Conservation (phyloP, 2,329 filamentous ascomycete species). For the Pseudogymnoascus sp. region DNA sequence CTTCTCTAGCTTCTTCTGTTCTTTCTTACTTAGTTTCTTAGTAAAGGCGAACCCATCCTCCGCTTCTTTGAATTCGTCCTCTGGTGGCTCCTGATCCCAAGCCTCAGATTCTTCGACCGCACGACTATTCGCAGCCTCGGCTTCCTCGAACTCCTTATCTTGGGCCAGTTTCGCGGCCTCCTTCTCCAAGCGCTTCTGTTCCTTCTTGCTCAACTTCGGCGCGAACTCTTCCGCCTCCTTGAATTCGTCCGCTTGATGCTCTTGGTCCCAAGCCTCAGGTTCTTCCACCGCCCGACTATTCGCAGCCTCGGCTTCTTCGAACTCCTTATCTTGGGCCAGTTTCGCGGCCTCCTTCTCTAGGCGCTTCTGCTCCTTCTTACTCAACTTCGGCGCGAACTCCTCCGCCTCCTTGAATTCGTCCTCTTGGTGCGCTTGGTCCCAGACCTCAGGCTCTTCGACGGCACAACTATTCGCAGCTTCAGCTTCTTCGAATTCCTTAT, state of each 20-base stretch:
- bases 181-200: slow-evolving; percentile 32
- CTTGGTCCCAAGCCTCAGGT: neutral
- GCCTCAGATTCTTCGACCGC: neutral
- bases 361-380: neutral
- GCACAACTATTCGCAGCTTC: neutral
- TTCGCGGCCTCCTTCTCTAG: slow-evolving; percentile 32
- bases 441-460: neutral
- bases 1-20: slow-evolving; percentile 31
- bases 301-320: neutral
- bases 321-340: neutral
- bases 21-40: slow-evolving; percentile 14
- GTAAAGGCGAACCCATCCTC: slow-evolving; percentile 21
- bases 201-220: neutral
- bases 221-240: slow-evolving; percentile 18
- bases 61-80: neutral
- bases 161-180: slow-evolving; percentile 18
- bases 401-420: slow-evolving; percentile 10
- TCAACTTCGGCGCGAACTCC: slow-evolving; percentile 16
- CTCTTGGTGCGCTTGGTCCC: neutral
- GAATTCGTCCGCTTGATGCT: neutral
- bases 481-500: neutral
- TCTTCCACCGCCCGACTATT: neutral
- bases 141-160: neutral
- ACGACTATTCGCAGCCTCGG: neutral
- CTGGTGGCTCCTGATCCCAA: neutral